Base-by-base conservation (phyloP, 2,329 filamentous ascomycete species). In the Nannizzia gypsea region DNA sequence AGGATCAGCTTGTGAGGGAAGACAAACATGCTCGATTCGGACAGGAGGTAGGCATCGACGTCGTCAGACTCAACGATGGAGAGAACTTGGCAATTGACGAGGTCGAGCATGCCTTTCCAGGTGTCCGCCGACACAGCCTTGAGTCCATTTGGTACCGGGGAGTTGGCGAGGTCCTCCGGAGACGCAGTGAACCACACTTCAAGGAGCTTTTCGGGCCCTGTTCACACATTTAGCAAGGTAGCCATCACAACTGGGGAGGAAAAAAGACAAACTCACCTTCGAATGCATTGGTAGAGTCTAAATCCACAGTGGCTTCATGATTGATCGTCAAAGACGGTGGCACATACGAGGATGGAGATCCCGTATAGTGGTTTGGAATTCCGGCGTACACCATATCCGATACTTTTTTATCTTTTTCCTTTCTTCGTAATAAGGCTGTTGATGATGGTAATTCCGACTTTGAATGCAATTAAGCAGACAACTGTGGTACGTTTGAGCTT, bases 11-110 rank as follows among this genome's bases (percentile, higher is more conserved):
- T 99, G 83, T 99, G 93, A n/a, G 91, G 90, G 75, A 96, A 99
- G 67, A 99, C 90, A 72, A 99, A 99, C 91, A 99, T 96, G 87
- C 93, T 97, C 44, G 93, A 97, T 77, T 99, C 93, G 64, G 93
- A 99, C 60, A 99, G 81, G 5, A 99, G 84, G 72, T 99, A 99
- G 65, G 93, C 92, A 71, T 99, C 93, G 67, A 97, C 88, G 71
- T 92, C 86, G 64, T 96, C 90, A 24, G 92, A 96, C 71, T 92
- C 86, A 64, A 99, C 83, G 63, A 96, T 87, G 3, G 93, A 99
- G 60, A 99, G 81, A 59, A 99, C 90, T 78, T 99, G 93, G 85
- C 93, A 99, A 73, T 96, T 95, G 76, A 99, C 93, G 70, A 96
- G 82, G 72, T 99, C 93, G 62, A 99, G 83, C 93, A 99, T 96